These are phyloP conservation scores for Thermothielavioides terrestris DNA, from an alignment of 495 filamentous ascomycete genomes.

Conservation along the genomic window DNA sequence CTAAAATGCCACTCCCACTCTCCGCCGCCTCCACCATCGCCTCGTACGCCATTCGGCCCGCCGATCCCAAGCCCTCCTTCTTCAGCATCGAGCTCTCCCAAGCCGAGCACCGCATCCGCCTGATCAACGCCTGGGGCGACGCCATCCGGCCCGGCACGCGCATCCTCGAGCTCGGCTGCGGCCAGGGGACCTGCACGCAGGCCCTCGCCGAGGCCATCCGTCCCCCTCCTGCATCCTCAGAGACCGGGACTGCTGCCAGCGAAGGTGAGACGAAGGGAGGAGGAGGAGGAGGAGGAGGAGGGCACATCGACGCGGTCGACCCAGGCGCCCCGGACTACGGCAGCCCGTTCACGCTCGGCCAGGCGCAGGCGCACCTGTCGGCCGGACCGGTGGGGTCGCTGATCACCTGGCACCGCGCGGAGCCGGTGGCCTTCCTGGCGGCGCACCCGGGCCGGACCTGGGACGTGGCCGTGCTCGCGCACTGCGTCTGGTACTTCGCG, in stretches of 20 bases:
- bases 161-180: conserved; percentile 48
- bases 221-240: too few relatives aligned
- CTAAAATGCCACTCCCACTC: conserved; percentile 11
- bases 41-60: conserved; percentile 6
- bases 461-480: conserved; percentile 39
- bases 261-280: too few relatives aligned
- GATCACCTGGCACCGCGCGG: conserved; percentile 35
- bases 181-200: conserved; percentile 44
- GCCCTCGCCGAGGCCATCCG: conserved; percentile 41
- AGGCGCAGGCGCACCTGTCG: conserved; percentile 26
- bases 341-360: conserved; percentile 24
- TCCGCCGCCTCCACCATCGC: conserved; percentile 21
- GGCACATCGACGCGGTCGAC: conserved; percentile 41
- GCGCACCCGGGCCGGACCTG: conserved; percentile 20
- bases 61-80: conserved; percentile 19
- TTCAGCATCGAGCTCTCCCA: conserved; percentile 32
- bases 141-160: conserved; percentile 29
- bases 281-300: too few relatives aligned
- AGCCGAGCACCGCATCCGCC: conserved; percentile 35
- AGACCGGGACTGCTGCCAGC: too few relatives aligned
- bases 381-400: not conserved
- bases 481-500: conserved; percentile 45
- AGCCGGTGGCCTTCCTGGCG: conserved; percentile 23
- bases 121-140: conserved; percentile 30
- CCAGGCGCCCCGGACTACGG: conserved; percentile 44